Evolutionary conservation across 2,329 filamentous ascomycete genomes (phyloP).

Genomic region (Fusarium miscanthi): DNA sequence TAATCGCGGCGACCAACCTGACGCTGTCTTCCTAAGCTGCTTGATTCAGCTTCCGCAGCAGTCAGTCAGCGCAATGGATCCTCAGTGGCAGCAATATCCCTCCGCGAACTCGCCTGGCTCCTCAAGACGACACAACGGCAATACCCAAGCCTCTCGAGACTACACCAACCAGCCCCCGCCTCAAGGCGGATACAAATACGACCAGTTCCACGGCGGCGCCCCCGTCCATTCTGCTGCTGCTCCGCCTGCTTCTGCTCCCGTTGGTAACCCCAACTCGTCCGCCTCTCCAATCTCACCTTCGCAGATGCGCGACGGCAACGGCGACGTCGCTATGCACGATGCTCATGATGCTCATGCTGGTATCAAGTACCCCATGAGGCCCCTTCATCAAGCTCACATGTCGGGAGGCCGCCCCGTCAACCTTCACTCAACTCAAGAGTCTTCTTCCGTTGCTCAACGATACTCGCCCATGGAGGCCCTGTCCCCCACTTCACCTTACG

Average conservation of each 20-base stretch:
- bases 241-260: conserved; percentile 49
- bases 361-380: conserved; percentile 86
- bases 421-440: conserved; percentile 76
- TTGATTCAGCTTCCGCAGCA: conserved; percentile 30
- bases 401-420: conserved; percentile 65
- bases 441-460: conserved; percentile 85
- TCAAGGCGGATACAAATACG: conserved; percentile 73
- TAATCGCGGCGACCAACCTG: conserved; percentile 17
- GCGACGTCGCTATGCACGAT: conserved; percentile 89
- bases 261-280: conserved; percentile 65
- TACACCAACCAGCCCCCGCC: conserved; percentile 55
- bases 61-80: conserved; percentile 57
- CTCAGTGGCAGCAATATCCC: conserved; percentile 74
- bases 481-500: conserved; percentile 83
- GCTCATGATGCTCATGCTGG: conserved; percentile 82
- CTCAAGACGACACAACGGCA: conserved; percentile 72
- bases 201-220: conserved; percentile 67
- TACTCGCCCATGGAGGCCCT: conserved; percentile 97
- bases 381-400: conserved; percentile 80
- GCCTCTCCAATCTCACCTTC: conserved; percentile 67
- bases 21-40: conserved; percentile 40
- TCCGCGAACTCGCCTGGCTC: conserved; percentile 66
- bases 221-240: conserved; percentile 46
- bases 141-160: conserved; percentile 59
- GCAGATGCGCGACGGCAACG: conserved; percentile 76